Conservation (phyloP, 2,329 filamentous ascomycete species). For the Colletotrichum sp. region DNA sequence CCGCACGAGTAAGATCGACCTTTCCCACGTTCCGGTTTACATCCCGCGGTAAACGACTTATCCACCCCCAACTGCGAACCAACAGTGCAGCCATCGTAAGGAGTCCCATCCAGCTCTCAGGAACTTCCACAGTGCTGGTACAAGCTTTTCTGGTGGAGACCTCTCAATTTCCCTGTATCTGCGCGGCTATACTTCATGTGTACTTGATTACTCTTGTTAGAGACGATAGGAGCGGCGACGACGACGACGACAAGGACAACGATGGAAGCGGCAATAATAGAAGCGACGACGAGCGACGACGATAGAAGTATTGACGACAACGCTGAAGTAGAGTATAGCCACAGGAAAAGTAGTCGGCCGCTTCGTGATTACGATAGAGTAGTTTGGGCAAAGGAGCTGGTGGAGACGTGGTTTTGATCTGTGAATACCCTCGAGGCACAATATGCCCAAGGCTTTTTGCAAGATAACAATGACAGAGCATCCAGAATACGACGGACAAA, state of each 20-base stretch:
- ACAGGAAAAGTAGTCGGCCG: background rate
- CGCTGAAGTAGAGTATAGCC: too few relatives aligned
- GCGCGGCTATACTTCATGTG: too few relatives aligned
- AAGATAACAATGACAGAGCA: background rate
- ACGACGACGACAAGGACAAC: too few relatives aligned
- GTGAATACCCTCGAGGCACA: background rate
- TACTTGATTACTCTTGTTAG: too few relatives aligned
- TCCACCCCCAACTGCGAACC: background rate
- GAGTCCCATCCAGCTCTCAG: background rate
- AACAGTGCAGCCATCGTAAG: background rate
- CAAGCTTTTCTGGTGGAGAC: background rate
- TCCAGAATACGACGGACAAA: rapidly evolving
- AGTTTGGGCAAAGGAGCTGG: background rate
- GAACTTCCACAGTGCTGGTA: background rate
- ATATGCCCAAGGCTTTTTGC: background rate
- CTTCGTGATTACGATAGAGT: background rate
- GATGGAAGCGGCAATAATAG: too few relatives aligned
- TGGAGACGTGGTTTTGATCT: background rate
- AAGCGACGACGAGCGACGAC: too few relatives aligned
- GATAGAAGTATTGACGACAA: too few relatives aligned
- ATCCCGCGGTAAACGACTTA: background rate
- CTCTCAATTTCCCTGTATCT: too few relatives aligned
- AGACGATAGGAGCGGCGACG: too few relatives aligned
- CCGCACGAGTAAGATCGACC: background rate
- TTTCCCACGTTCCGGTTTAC: background rate